Evolutionary conservation across 306 rosid genomes (phyloP), one percentile per base, ranked within the genome.

Genomic region (Inga laurina): DNA sequence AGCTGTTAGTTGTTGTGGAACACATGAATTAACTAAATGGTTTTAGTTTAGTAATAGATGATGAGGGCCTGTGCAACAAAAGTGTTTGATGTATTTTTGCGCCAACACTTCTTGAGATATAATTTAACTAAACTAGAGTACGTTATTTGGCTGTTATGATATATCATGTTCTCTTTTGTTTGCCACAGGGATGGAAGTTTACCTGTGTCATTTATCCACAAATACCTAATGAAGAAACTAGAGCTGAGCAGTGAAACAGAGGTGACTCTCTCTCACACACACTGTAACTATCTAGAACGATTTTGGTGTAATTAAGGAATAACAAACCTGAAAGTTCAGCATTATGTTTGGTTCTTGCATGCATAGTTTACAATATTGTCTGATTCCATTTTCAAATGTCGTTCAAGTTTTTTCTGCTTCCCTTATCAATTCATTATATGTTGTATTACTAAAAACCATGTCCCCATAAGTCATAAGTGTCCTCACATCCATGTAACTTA

Each of bases 181-280:
- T 82, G 80, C 80, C 70, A 65, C 89, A 93, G 98, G 88, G 87
- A 94, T 82, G 91, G 94, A 75, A 89, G 72, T 77, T 71, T 91
- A 72, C 88, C 94, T 0, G 92, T 91, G 49, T 93, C 90, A 7
- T 87, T 84, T 76, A 78, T 91, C 80, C 92, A 91, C 76, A 88
- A 90, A 82, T 91, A 91, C 81, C 74, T 94, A 11, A 84, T 79
- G 90, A 88, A 73, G 88, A 94, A 94, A 84, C 89, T 93, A 32
- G 90, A 85, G 43, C 93, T 94, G 74, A 73, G 83, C 51, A 91
- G 77, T 24, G 97, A 89, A 90, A 82, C 90, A 2, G 97, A 94
- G 93, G 98, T 94, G 79, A 86, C 9, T 72, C 9, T 72, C 69
- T 35, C n/a, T 72, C 69, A n/a, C n/a, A n/a, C 19, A 41, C 19